Conservation (phyloP, 106 monocot species). For the Cymbidium sinense region DNA sequence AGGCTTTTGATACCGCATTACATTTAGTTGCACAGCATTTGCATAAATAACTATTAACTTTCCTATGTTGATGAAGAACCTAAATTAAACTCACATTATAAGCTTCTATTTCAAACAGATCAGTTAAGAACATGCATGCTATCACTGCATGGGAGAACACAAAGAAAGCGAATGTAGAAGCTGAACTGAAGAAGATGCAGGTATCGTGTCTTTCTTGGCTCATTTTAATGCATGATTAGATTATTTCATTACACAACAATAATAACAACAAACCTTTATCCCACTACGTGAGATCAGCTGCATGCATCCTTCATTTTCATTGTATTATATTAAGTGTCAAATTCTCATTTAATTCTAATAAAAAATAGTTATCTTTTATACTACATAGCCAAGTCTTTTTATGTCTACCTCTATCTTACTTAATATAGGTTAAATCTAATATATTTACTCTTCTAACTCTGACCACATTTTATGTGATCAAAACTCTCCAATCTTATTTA, state of each 20-base stretch:
- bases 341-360: too few relatives aligned
- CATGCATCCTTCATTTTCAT: too few relatives aligned
- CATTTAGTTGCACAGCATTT: neutral
- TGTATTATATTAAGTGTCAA: too few relatives aligned
- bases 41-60: neutral
- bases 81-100: neutral
- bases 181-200: constrained; percentile 48
- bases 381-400: too few relatives aligned
- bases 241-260: neutral
- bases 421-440: too few relatives aligned
- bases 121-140: constrained; percentile 39
- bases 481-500: too few relatives aligned
- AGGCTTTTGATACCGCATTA: neutral
- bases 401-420: too few relatives aligned
- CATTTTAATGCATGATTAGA: neutral
- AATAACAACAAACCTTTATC: too few relatives aligned
- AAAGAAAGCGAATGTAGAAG: constrained; percentile 56
- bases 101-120: constrained; percentile 17
- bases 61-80: neutral
- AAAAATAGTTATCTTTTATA: too few relatives aligned
- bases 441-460: too few relatives aligned
- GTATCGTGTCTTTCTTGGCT: constrained; percentile 8
- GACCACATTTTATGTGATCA: too few relatives aligned
- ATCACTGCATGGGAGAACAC: constrained; percentile 66
- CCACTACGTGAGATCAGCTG: too few relatives aligned